Conservation (phyloP, 2,329 filamentous ascomycete species). For the Cyanodermella asteris region DNA sequence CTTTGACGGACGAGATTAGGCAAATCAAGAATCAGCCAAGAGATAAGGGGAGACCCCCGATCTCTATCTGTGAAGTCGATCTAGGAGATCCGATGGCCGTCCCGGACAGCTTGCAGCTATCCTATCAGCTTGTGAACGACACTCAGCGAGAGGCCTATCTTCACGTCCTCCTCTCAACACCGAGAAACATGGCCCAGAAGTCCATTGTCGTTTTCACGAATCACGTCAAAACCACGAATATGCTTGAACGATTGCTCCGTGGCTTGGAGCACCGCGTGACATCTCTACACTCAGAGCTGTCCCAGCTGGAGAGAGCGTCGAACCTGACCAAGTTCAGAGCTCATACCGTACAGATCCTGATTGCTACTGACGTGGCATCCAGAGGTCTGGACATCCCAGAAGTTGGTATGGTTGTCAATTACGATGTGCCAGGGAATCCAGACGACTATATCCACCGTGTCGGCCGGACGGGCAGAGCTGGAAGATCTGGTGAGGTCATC, state of each 20-base stretch:
- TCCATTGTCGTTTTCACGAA: conserved; percentile 89
- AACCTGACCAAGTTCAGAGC: conserved; percentile 87
- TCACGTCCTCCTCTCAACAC: conserved; percentile 67
- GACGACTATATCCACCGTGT: conserved; percentile 96
- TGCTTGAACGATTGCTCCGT: conserved; percentile 71
- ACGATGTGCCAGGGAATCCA: conserved; percentile 84
- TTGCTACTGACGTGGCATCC: conserved; percentile 87
- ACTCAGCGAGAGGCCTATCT: conserved; percentile 91
- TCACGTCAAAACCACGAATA: conserved; percentile 66
- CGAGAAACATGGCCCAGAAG: conserved; percentile 44
- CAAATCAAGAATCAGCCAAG: conserved; percentile 60
- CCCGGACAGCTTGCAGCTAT: conserved; percentile 60
- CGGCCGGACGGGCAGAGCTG: conserved; percentile 83
- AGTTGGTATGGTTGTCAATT: conserved; percentile 79
- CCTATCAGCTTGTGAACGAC: conserved; percentile 69
- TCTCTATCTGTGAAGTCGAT: conserved; percentile 79
- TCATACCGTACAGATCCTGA: conserved; percentile 65
- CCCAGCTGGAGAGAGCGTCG: conserved; percentile 62
- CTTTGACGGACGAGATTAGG: conserved; percentile 77
- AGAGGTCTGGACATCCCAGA: conserved; percentile 89
- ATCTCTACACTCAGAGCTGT: conserved; percentile 67
- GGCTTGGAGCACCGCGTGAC: conserved; percentile 78
- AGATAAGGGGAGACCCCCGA: conserved; percentile 45
- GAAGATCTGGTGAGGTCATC: conserved; percentile 58
- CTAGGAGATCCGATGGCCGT: conserved; percentile 48